Evolutionary conservation across 805 yeast genomes (phyloP), one percentile per base, ranked within the genome.

Genomic region (Tetrapisispora arboricola): DNA sequence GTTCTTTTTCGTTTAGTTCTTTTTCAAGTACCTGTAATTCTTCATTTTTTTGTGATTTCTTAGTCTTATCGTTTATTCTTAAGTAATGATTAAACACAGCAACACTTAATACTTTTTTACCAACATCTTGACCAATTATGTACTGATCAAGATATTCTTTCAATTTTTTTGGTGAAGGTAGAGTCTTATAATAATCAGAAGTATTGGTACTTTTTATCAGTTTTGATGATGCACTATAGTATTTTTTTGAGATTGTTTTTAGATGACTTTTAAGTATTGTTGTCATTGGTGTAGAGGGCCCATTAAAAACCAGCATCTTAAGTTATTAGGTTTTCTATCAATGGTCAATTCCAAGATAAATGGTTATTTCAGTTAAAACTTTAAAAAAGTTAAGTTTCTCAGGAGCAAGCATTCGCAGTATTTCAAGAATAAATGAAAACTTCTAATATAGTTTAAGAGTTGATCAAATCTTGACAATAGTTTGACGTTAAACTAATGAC

Each of bases 31-130:
- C 54, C 24, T 47, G 49, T 15, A 36, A 36, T 8, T 45, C 44
- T 12, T 42, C 41, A 30, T 20, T 22, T 13, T 27, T 29, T n/a
- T 35, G 36, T 21, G 22, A 16, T 24, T 25, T 40, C 34, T 50
- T 56, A 13, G 62, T 55, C 46, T 63, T 61, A 44, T 72, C 76
- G 41, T 67, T 65, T 27, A 70, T 60, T 41, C 79, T 60, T 31
- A 75, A 47, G 44, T 73, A 74, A 50, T 76, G 82, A 42, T 76
- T 76, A 49, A 70, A 76, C 0, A 76, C 77, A 1, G 80, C 79
- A 9, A 76, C 82, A 28, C 79, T 68, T 55, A 76, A 63, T n/a
- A 75, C 72, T 49, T 70, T 71, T 52, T 76, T 76, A 19, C 77
- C 72, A 4, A 60, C 64, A 1, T 72, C 73, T 54, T 76, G 82